A percentile compares a stretch with the other conserved stretches of the same genome.
phyloP scores from a whole-genome alignment of 345 rosid species.

The Brassica incana region DNA sequence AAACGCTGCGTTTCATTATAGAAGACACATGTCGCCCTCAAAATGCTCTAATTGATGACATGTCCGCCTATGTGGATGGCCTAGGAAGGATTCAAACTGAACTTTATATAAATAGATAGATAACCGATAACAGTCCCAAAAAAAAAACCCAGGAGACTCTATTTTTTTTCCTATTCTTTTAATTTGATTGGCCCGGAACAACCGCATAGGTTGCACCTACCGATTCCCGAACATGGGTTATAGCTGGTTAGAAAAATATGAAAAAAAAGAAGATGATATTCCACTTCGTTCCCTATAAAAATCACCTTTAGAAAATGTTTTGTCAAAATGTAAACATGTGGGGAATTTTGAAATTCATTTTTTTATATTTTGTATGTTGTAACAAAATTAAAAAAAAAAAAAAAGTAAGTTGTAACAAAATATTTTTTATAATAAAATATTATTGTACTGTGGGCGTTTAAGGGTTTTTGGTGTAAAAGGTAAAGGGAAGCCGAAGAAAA shows the following conservation, averaged over 20 bases:
- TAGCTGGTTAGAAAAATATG: background rate
- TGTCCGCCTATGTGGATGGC: no score
- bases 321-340: background rate
- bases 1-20: no score
- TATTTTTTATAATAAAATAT: background rate
- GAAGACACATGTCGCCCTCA: no score
- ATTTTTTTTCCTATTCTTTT: no score
- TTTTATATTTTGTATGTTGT: background rate
- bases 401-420: background rate
- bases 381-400: background rate
- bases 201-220: no score
- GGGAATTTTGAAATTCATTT: background rate
- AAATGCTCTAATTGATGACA: no score
- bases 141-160: no score
- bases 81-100: no score
- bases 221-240: no score
- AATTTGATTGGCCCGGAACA: no score
- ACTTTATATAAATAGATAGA: no score
- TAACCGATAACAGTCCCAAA: no score
- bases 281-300: background rate
- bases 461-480: conserved; percentile 16
- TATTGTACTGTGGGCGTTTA: background rate
- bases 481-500: background rate
- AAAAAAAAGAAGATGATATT: background rate
- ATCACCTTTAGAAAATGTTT: background rate